Conservation (phyloP, 805 yeast species). For the Myxozyma nipponensis region DNA sequence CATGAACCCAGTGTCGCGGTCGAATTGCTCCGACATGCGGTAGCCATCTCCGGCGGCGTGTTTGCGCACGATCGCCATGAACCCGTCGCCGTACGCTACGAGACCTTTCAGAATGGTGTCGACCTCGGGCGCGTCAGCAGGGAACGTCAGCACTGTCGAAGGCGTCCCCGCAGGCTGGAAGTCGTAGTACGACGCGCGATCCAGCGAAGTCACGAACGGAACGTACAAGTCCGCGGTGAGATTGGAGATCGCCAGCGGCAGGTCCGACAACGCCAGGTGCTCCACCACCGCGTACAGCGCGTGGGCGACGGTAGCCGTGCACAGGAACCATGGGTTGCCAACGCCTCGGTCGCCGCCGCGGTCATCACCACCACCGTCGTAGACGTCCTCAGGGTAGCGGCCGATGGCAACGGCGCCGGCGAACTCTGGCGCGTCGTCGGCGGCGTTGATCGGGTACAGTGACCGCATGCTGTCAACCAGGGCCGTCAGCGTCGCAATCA, state of each 20-base stretch:
- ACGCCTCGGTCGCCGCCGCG: slow-evolving; percentile 59
- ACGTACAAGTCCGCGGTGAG: slow-evolving; percentile 26
- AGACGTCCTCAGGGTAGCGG: slow-evolving; percentile 87
- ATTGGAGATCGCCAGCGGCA: slow-evolving; percentile 10
- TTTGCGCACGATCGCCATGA: slow-evolving; percentile 44
- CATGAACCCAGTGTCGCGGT: slow-evolving; percentile 73
- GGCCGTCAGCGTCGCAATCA: slow-evolving; percentile 47
- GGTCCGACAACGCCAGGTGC: slow-evolving; percentile 28
- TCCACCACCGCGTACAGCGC: slow-evolving; percentile 34
- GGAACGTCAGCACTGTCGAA: slow-evolving; percentile 4
- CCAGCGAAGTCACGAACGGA: slow-evolving; percentile 17
- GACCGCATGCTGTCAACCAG: slow-evolving; percentile 65
- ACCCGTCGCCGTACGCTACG: slow-evolving; percentile 47
- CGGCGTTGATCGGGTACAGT: slow-evolving; percentile 68
- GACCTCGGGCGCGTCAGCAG: slow-evolving; percentile 6
- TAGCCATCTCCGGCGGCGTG: slow-evolving; percentile 58
- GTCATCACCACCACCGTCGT: slow-evolving; percentile 44
- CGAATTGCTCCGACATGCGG: slow-evolving; percentile 87
- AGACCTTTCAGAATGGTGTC: slow-evolving; percentile 23
- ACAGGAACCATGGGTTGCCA: slow-evolving; percentile 92
- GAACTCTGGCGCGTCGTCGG: neutral
- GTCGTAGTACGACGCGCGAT: slow-evolving; percentile 9
- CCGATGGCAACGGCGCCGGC: slow-evolving; percentile 60
- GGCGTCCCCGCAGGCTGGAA: slow-evolving; percentile 1
- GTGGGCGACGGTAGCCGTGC: slow-evolving; percentile 39